phyloP scores from a whole-genome alignment of 495 filamentous ascomycete species.

The Penicillium atrosanguineum region DNA sequence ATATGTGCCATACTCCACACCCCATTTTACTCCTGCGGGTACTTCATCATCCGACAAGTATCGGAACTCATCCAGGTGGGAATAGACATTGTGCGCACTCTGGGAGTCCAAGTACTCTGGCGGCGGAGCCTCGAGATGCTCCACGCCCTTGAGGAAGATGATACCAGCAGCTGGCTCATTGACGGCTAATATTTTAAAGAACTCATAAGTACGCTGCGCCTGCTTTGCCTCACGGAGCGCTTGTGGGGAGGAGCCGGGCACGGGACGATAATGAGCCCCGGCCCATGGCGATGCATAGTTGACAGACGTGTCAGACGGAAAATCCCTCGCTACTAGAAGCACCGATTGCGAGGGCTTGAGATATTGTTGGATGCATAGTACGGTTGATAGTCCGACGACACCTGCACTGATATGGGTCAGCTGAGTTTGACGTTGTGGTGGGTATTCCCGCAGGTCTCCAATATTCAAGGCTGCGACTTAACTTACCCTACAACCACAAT shows the following conservation, averaged over 20 bases:
- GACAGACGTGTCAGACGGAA: conserved; percentile 51
- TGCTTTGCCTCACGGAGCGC: conserved; percentile 46
- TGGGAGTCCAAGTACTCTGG: conserved; percentile 38
- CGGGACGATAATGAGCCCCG: conserved; percentile 60
- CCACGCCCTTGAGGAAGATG: conserved; percentile 50
- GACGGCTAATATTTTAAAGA: conserved; percentile 42
- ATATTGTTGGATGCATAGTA: conserved; percentile 48
- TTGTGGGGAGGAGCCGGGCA: conserved; percentile 45
- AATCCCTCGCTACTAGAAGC: conserved; percentile 55
- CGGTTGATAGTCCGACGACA: conserved; percentile 55
- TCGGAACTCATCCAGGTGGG: conserved; percentile 44
- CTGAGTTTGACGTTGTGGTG: not conserved
- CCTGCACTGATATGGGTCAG: conserved; percentile 47
- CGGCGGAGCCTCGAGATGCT: conserved; percentile 56
- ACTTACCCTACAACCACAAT: conserved; percentile 47
- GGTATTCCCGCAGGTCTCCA: not conserved
- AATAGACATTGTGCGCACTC: conserved; percentile 26
- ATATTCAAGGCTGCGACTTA: not conserved
- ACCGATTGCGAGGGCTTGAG: conserved; percentile 36
- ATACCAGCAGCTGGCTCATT: conserved; percentile 51
- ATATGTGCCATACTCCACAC: conserved; percentile 55
- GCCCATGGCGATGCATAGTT: conserved; percentile 66
- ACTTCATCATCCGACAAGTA: conserved; percentile 35
- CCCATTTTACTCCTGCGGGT: conserved; percentile 51
- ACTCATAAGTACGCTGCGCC: conserved; percentile 49